Evolutionary conservation across 768 basidiomycete species (phyloP), one percentile per base, ranked within the genome.

Genomic region (Boletellus ananas): DNA sequence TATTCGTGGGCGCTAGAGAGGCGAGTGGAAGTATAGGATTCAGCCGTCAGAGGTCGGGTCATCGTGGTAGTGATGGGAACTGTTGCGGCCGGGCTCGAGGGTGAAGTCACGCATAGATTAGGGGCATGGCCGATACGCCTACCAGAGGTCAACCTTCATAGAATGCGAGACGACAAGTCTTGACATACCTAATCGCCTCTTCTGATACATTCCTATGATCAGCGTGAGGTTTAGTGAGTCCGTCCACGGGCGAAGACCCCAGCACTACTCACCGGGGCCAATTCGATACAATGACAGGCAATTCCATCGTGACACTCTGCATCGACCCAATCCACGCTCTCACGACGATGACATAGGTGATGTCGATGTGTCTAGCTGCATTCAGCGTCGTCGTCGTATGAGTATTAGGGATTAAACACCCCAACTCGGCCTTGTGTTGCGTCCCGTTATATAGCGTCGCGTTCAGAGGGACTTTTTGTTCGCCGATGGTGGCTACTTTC

Each of bases 321-420:
- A 81, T 81, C 5, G 79, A 79, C 34, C 84, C 88, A 70, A 90
- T 79, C 43, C 88, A 75, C 1, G 90, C 91, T 66, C 83, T 89
- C 47, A 93, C 84, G 31, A 74, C 75, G 37, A 94, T 72, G 42
- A 79, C 76, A 67, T 94, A 95, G 0, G 80, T 85, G 41, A 95
- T 84, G 61, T 94, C 91, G 48, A 95, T 86, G 62, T 91, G 85
- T 51, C 89, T 72, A 12, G 90, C 93, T 10, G 86, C 78, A 49
- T 84, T 90, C 56, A 94, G 72, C 10, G 92, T 87, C 23, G 90
- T 84, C 8, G 89, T 85, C 12, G 86, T 87, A 58, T 92, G 88
- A 21, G 82, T 80, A 8, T 78, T 72, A 0, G 86, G 83, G 29
- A 96, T 77, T 57, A 77, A 72, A 56, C 86, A 86, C 9, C 72